Conservation (phyloP, 192 early-diverging fungal genomes). For the Kickxella alabastrina region DNA sequence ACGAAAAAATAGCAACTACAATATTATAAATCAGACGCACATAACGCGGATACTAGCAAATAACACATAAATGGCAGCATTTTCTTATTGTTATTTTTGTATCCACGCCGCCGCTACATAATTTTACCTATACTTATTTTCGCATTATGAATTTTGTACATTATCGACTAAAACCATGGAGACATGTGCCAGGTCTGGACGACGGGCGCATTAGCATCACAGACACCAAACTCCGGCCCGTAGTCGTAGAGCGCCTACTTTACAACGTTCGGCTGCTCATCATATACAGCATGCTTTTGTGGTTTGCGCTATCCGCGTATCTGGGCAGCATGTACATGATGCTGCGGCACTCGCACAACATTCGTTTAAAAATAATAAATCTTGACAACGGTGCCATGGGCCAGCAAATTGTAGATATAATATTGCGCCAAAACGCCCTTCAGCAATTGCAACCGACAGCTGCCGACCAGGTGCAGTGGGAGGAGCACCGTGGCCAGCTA, state of each 20-base stretch:
- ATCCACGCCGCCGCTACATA: not conserved
- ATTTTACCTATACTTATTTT: not conserved
- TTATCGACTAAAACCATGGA: too few species aligned
- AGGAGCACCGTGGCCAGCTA: not conserved
- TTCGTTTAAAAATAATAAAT: slow-evolving; percentile 7
- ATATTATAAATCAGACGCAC: too few species aligned
- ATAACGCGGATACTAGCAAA: too few species aligned
- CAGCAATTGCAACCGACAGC: not conserved
- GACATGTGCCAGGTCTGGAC: not conserved
- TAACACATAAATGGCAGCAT: too few species aligned
- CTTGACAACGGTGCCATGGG: not conserved
- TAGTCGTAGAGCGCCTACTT: not conserved
- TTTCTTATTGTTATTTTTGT: too few species aligned
- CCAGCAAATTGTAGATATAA: not conserved
- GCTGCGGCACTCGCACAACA: not conserved
- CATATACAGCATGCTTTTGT: slow-evolving; percentile 10
- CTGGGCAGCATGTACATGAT: slow-evolving; percentile 4
- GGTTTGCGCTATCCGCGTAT: not conserved
- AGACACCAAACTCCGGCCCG: not conserved
- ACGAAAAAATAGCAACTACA: too few species aligned
- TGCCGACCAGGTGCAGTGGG: not conserved
- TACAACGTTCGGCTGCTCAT: slow-evolving; percentile 5
- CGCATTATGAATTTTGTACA: not conserved
- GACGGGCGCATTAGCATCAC: slow-evolving; percentile 8
- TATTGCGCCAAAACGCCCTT: not conserved